These are phyloP conservation scores for Acanthamoeba sp. DNA, from an alignment of 208 protist species.

Conservation along the genomic window DNA sequence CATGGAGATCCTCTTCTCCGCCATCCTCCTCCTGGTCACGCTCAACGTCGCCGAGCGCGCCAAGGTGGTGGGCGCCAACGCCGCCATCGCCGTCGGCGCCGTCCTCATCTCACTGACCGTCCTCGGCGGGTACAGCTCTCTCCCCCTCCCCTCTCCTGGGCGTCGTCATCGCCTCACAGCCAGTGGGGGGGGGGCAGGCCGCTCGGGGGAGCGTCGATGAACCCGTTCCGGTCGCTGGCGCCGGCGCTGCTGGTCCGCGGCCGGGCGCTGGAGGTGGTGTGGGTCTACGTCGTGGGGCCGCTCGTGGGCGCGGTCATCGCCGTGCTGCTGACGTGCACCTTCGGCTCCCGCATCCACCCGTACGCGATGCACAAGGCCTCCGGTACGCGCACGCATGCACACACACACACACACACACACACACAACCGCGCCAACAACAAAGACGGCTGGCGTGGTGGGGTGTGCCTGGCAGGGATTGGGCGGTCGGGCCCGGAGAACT, in stretches of 20 bases:
- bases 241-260: conserved; percentile 1
- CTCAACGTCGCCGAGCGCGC: conserved; percentile 37
- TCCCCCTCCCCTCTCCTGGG: not conserved
- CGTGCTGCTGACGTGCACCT: not conserved
- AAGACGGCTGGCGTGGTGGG: too few species aligned
- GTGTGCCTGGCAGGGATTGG: not conserved
- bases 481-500: not conserved
- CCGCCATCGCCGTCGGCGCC: not conserved
- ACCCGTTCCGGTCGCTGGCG: conserved; percentile 43
- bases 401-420: not conserved
- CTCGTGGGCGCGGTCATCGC: conserved; percentile 14
- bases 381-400: not conserved
- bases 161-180: not conserved
- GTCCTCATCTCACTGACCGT: not conserved
- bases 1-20: not conserved
- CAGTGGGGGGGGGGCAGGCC: too few species aligned
- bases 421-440: too few species aligned
- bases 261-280: not conserved
- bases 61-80: conserved; percentile 40
- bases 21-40: not conserved
- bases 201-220: conserved; percentile 23
- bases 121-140: not conserved
- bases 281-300: conserved; percentile 14
- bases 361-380: not conserved
- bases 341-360: conserved; percentile 6